Percentiles rank a stretch among this genome's conserved stretches.
Evolutionary conservation across 1,284 basidiomycete genomes (phyloP).

Genomic region (Papiliotrema terrestris): DNA sequence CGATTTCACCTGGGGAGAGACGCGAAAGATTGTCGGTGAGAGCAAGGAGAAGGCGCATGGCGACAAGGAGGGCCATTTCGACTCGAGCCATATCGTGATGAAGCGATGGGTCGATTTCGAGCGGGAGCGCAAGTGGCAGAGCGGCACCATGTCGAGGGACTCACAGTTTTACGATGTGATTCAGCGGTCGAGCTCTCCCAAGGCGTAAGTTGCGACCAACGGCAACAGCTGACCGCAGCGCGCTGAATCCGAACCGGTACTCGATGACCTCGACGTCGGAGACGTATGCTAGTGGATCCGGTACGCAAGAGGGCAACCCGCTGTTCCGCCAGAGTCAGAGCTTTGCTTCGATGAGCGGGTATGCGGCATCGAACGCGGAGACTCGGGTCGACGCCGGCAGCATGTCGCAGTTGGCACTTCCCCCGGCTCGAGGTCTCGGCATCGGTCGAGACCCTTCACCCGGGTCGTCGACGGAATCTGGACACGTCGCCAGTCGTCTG

Average conservation of each 20-base stretch:
- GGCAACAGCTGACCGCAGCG: conserved; percentile 6
- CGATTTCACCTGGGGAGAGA: conserved; percentile 99
- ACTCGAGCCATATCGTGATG: conserved; percentile 95
- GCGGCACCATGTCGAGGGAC: conserved; percentile 75
- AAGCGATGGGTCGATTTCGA: conserved; percentile 99
- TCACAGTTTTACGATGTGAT: conserved; percentile 53
- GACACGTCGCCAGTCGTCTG: conserved; percentile 12
- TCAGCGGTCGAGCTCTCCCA: conserved; percentile 49
- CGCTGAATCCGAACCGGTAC: conserved; percentile 55
- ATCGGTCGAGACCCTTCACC: conserved; percentile 43
- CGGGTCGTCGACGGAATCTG: conserved; percentile 38
- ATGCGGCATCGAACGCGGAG: conserved; percentile 56
- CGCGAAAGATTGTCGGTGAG: conserved; percentile 72
- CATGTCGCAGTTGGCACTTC: conserved; percentile 53
- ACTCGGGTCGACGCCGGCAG: conserved; percentile 55
- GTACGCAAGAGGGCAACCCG: conserved; percentile 45
- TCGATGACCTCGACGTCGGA: conserved; percentile 74
- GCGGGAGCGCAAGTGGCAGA: conserved; percentile 89
- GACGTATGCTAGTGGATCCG: conserved; percentile 52
- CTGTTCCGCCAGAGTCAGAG: conserved; percentile 40
- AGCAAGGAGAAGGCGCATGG: conserved; percentile 65
- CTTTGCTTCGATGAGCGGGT: conserved; percentile 49
- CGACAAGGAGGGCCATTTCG: conserved; percentile 93
- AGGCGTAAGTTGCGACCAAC: conserved; percentile 56
- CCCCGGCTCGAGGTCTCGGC: conserved; percentile 48